phyloP scores from a whole-genome alignment of 2,329 filamentous ascomycete species.

The Venturia asperata region DNA sequence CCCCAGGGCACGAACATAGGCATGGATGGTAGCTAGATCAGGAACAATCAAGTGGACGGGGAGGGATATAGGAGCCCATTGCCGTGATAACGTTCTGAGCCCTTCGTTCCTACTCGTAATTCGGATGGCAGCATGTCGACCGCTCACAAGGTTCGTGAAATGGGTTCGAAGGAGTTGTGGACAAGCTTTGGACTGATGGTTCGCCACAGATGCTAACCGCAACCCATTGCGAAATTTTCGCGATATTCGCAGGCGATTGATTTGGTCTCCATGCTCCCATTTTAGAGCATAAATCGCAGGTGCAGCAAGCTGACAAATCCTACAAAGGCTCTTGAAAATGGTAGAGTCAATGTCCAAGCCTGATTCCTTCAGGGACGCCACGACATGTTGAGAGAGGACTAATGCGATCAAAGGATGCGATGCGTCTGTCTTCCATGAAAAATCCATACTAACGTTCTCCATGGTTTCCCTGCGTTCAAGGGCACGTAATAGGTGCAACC shows the following conservation, averaged over 20 bases:
- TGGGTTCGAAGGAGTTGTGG: not conserved
- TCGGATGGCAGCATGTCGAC: not conserved
- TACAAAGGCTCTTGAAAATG: not conserved
- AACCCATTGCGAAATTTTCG: not conserved
- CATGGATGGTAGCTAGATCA: slow-evolving; percentile 44
- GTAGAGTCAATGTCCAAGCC: not conserved
- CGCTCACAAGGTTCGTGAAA: not conserved
- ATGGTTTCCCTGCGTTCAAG: not conserved
- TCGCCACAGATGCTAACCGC: not conserved
- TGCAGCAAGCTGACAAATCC: not conserved
- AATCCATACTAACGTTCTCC: not conserved
- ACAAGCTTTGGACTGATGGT: not conserved
- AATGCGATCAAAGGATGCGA: slow-evolving; percentile 1
- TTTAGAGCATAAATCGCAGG: not conserved
- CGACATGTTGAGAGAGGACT: not conserved
- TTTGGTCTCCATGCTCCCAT: not conserved
- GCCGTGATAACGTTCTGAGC: not conserved
- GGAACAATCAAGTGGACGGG: slow-evolving; percentile 37
- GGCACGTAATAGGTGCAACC: not conserved
- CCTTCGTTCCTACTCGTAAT: not conserved
- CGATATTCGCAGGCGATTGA: not conserved
- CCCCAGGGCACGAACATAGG: slow-evolving; percentile 58
- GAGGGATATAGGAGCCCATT: not conserved
- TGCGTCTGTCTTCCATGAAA: slow-evolving; percentile 4
- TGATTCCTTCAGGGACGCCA: not conserved